Percentiles rank a stretch among this genome's conserved stretches.
phyloP scores from a whole-genome alignment of 257 asterid species.

The Forsythia viridissima region DNA sequence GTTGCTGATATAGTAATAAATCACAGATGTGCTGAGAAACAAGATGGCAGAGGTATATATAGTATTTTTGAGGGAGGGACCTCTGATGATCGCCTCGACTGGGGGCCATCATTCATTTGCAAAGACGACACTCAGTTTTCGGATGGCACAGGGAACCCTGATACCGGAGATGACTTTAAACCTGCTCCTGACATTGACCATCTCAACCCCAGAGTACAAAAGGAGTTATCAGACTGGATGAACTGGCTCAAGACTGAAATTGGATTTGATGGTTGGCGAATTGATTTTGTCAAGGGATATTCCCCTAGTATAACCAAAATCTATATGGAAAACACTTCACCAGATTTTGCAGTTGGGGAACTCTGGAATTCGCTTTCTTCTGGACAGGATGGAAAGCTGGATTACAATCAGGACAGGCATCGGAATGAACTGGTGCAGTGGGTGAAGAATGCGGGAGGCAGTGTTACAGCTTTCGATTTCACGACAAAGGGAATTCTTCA shows the following conservation, averaged over 20 bases:
- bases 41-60: constrained; percentile 68
- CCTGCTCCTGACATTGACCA: constrained; percentile 82
- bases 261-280: constrained; percentile 83
- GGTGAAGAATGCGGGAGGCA: constrained; percentile 51
- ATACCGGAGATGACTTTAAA: constrained; percentile 46
- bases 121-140: constrained; percentile 50
- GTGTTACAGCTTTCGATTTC: constrained; percentile 70
- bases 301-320: constrained; percentile 48
- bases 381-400: constrained; percentile 44
- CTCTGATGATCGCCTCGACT: constrained; percentile 73
- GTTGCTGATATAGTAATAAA: constrained; percentile 83
- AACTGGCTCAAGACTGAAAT: constrained; percentile 80
- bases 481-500: constrained; percentile 79
- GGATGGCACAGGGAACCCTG: constrained; percentile 75
- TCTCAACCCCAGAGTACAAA: constrained; percentile 62
- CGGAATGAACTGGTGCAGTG: constrained; percentile 56
- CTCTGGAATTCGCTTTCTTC: constrained; percentile 43
- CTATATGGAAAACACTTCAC: constrained; percentile 57
- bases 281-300: constrained; percentile 75
- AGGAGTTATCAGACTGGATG: constrained; percentile 78
- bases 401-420: constrained; percentile 53
- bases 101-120: constrained; percentile 80
- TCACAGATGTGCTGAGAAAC: constrained; percentile 69
- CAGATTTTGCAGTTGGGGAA: constrained; percentile 89
- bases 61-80: constrained; percentile 88